Evolutionary conservation across 768 basidiomycete species (phyloP), one percentile per base, ranked within the genome.

Genomic region (Holtermannia corniformis): DNA sequence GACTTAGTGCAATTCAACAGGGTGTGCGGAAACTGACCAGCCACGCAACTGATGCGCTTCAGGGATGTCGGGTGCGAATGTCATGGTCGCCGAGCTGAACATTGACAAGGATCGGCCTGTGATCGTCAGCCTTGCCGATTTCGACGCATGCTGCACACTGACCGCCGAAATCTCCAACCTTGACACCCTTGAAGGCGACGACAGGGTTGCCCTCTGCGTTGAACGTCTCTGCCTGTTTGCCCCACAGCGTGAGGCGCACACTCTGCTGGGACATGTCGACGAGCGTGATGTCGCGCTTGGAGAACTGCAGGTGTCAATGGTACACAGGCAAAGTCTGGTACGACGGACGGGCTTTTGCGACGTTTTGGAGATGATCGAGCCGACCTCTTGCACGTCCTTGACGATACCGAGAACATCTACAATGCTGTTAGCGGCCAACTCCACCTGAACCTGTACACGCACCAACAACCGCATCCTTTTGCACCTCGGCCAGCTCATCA

Each of bases 161-260:
- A 81, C 89, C 89, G 63, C 84, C 83, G 70, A 85, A 99, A 59
- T 96, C 93, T 23, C 88, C 84, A 40, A 97, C 87, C 70, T 85
- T 88, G 58, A 89, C 87, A 21, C 87, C 85, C 73, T 92, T 95
- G 79, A 92, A 87, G 3, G 93, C 93, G 58, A 92, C 79, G 25
- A 97, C 82, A 7, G 87, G 81, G 47, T 78, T 67, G 46, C 77
- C 77, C 11, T 78, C 75, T 4, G 77, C 74, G n/a, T 72, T 70
- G 68, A 82, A 96, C 40, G 79, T 78, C 68, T 96, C 89, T 0
- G 93, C 93, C 70, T 88, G 86, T 70, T 86, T 89, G 21, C 93
- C 95, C 95, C 93, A 99, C 25, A 97, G 76, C 2, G 93, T 99
- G 59, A 96, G 69, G 27, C 88, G 81, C 40, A 88, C 83, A 14